These are phyloP conservation scores for Babesia sp. DNA, from an alignment of 169 alveolate species.

Conservation along the genomic window DNA sequence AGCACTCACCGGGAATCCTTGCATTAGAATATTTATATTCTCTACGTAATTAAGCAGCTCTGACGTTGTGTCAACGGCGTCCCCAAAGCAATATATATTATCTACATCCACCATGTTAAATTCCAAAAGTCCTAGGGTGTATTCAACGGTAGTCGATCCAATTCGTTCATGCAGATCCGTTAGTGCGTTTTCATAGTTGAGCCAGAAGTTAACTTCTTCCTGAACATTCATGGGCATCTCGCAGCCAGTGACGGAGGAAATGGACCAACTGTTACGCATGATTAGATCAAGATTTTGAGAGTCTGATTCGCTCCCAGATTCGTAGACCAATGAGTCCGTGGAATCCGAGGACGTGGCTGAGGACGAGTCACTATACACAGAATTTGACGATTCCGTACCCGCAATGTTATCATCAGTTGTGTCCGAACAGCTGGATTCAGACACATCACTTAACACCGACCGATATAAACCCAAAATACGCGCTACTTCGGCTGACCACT, in stretches of 20 bases:
- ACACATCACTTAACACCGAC: not conserved
- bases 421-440: not conserved
- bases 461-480: constrained; percentile 23
- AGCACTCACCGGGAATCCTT: not conserved
- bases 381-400: not conserved
- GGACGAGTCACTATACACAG: not conserved
- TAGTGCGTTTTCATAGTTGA: constrained; percentile 23
- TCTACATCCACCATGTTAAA: constrained; percentile 26
- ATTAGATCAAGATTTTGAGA: not conserved
- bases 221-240: constrained; percentile 11
- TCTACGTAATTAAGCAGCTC: constrained; percentile 4
- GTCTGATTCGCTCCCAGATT: not conserved
- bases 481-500: constrained; percentile 43
- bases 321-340: not conserved
- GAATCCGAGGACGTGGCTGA: not conserved
- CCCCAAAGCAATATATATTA: constrained; percentile 38
- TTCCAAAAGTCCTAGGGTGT: constrained; percentile 33
- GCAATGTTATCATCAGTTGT: not conserved
- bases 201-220: constrained; percentile 44
- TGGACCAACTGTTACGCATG: not conserved
- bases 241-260: not conserved
- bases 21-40: constrained; percentile 22
- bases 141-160: constrained; percentile 14
- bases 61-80: constrained; percentile 16
- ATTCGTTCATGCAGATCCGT: constrained; percentile 10